Base-by-base conservation (phyloP, 1,284 basidiomycete species). In the Abortiporus biennis region DNA sequence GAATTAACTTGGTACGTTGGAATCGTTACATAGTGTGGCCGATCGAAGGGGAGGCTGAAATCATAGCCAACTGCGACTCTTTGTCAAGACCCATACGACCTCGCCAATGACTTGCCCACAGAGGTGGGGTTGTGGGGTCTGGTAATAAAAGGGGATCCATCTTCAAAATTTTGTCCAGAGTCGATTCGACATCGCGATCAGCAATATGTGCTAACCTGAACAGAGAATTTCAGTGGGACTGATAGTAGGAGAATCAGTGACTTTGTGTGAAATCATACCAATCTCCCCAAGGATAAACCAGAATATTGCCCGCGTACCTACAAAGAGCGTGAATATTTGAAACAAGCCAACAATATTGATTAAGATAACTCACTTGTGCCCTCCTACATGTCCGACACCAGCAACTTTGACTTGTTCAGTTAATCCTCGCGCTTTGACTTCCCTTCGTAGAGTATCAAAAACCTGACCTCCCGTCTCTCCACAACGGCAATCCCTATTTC, bases 321-420 rank as follows among this genome's bases (percentile, higher is more conserved):
- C 36, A 9, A 21, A n/a, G 19, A 24, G 5, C 15, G 11, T n/a
- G n/a, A n/a, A n/a, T n/a, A n/a, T n/a, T n/a, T n/a, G n/a, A n/a
- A n/a, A n/a, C 27, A n/a, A 30, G 16, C 12, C 4, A 38, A 29
- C 20, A 36, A 9, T 19, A 6, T 22, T 16, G 46, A 42, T n/a
- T 48, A 44, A 27, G 22, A n/a, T n/a, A 47, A 29, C 22, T 16
- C 24, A 91, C 86, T 86, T 75, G 64, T 93, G 90, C 19, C 87
- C 87, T 1, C 90, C 90, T 33, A 92, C 81, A 63, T 92, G 90
- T 1, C 74, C 83, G 11, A 85, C 74, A 50, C 87, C 79, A 2
- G 76, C 75, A 1, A 92, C 63, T 42, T 63, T 55, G 6, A 61
- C 49, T 19, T 49, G 47, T 11, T 51, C 41, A 19, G 31, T 32